Evolutionary conservation across 2,329 filamentous ascomycete genomes (phyloP).

Genomic region (Sporothrix euskadiensis): DNA sequence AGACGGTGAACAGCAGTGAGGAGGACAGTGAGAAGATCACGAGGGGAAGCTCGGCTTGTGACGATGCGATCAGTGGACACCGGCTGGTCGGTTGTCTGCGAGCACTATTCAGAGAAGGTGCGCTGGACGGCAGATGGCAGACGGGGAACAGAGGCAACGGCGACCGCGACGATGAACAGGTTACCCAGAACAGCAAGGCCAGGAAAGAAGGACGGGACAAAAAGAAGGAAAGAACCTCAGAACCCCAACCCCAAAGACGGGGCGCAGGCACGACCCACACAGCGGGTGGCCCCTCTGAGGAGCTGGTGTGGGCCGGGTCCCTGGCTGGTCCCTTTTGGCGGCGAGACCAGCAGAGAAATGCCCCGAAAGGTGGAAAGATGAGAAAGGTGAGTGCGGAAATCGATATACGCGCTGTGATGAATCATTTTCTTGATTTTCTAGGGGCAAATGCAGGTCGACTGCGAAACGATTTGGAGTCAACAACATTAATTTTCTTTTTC

Average conservation of each 20-base stretch:
- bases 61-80: constrained; percentile 6
- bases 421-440: constrained; percentile 1
- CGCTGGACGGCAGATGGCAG: not conserved
- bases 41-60: constrained; percentile 16
- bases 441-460: not conserved
- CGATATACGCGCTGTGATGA: constrained; percentile 21
- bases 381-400: constrained; percentile 5
- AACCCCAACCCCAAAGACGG: constrained; percentile 13
- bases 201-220: not conserved
- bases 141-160: not conserved
- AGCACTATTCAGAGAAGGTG: not conserved
- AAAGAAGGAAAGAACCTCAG: not conserved
- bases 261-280: not conserved
- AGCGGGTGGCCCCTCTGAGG: not conserved
- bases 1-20: not conserved
- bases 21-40: not conserved
- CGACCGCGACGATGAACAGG: constrained; percentile 18
- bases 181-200: constrained; percentile 24
- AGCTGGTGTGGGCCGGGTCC: not conserved
- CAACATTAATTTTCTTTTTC: not conserved
- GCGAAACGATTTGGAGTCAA: not conserved
- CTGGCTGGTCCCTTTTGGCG: not conserved
- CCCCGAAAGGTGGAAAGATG: not conserved
- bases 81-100: constrained; percentile 11
- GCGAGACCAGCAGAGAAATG: not conserved